Conservation (phyloP, 768 basidiomycete genomes). For the Pleurotus ostreatus region DNA sequence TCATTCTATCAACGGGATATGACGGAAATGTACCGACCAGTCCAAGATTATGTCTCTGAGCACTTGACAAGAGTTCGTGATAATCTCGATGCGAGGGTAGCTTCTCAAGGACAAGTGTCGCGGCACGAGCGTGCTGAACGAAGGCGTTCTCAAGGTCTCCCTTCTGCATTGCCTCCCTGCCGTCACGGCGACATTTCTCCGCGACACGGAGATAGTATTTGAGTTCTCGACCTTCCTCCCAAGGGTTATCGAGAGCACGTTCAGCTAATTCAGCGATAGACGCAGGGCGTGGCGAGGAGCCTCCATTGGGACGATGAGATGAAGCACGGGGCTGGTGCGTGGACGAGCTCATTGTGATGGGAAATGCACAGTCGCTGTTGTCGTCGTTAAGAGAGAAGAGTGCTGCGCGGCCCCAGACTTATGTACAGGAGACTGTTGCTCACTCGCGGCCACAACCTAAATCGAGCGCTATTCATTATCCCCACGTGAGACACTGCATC, state of each 20-base stretch:
- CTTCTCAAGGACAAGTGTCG: constrained; percentile 74
- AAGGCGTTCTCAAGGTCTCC: constrained; percentile 71
- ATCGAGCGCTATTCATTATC: neutral
- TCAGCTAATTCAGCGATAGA: constrained; percentile 66
- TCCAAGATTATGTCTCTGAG: constrained; percentile 64
- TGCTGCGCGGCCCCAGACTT: constrained; percentile 1
- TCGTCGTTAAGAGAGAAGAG: neutral
- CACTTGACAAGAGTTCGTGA: constrained; percentile 42
- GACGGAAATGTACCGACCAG: constrained; percentile 46
- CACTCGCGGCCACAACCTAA: neutral
- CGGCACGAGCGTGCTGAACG: constrained; percentile 66
- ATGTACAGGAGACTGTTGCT: neutral
- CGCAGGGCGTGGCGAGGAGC: constrained; percentile 35
- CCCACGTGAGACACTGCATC: too few relatives aligned
- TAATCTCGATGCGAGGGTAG: constrained; percentile 74
- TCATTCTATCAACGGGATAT: constrained; percentile 3
- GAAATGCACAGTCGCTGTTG: neutral
- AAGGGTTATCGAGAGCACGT: constrained; percentile 50
- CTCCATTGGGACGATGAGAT: neutral
- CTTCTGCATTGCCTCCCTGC: constrained; percentile 38
- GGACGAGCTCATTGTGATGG: constrained; percentile 3
- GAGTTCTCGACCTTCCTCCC: constrained; percentile 55
- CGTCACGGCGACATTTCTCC: constrained; percentile 57
- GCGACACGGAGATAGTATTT: constrained; percentile 66
- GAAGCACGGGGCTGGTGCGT: neutral